Percentiles rank a stretch among this genome's conserved stretches.
Evolutionary conservation across 2,329 filamentous ascomycete species (phyloP).

Genomic region (Coniochaeta hoffmannii): DNA sequence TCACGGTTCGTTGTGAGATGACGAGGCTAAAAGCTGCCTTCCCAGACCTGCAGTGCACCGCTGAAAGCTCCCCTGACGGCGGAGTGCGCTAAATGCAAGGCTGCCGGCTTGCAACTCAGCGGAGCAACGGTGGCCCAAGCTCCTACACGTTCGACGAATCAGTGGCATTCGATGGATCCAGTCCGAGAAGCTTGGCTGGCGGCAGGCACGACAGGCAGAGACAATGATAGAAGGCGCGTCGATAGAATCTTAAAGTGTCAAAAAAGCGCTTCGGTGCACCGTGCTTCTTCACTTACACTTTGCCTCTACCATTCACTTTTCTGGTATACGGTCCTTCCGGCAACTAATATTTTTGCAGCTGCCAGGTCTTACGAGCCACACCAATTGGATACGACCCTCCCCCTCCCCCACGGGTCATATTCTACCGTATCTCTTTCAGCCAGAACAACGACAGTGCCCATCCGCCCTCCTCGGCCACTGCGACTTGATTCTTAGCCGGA

Average conservation of each 20-base stretch:
- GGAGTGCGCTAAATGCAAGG: slow-evolving; percentile 3
- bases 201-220: background rate
- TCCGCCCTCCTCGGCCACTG: background rate
- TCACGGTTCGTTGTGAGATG: slow-evolving; percentile 26
- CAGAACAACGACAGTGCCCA: background rate
- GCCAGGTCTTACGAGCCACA: background rate
- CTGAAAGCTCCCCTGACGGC: background rate
- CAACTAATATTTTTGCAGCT: background rate
- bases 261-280: background rate
- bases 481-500: background rate
- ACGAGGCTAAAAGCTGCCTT: slow-evolving; percentile 50
- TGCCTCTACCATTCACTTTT: background rate
- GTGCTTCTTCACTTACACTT: background rate
- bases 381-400: background rate
- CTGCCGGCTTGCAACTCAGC: slow-evolving; percentile 3
- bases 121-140: slow-evolving; percentile 15
- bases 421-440: background rate
- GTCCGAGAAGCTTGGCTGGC: background rate
- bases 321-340: background rate
- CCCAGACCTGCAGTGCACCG: slow-evolving; percentile 10
- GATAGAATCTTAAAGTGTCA: background rate
- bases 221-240: slow-evolving; percentile 2
- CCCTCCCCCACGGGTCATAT: background rate
- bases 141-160: slow-evolving; percentile 5
- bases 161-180: background rate